These are phyloP conservation scores for Populus pruinosa DNA, from an alignment of 345 rosid species.

Conservation along the genomic window DNA sequence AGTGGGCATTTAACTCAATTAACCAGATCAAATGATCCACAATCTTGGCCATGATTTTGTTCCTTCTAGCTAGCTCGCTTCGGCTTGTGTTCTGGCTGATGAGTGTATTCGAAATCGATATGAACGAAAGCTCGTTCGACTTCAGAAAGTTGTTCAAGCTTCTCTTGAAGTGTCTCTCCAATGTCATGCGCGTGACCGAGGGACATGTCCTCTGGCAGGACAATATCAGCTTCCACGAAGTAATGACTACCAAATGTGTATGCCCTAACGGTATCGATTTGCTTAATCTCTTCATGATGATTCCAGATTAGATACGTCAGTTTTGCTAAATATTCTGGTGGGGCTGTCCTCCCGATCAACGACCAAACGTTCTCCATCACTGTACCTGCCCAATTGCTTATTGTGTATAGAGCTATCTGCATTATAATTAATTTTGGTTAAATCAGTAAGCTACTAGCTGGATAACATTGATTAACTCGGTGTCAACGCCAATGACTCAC, in stretches of 20 bases:
- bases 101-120: not conserved
- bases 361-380: slow-evolving; percentile 53
- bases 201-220: not conserved
- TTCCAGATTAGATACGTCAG: slow-evolving; percentile 52
- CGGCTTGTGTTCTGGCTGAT: not conserved
- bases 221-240: slow-evolving; percentile 23
- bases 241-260: slow-evolving; percentile 39
- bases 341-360: slow-evolving; percentile 45
- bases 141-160: not conserved
- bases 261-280: slow-evolving; percentile 46
- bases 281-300: slow-evolving; percentile 40
- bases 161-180: slow-evolving; percentile 8
- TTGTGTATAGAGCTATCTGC: slow-evolving; percentile 53
- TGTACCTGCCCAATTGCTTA: slow-evolving; percentile 43
- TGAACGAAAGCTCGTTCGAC: not conserved
- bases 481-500: slow-evolving; percentile 22
- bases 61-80: no score
- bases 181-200: not conserved
- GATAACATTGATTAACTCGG: no score
- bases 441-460: no score
- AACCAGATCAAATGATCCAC: no score
- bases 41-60: no score
- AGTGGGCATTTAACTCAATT: no score
- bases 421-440: not conserved
- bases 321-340: slow-evolving; percentile 45